Conservation (phyloP, 352 stramenopile species). For the Peronosclerospora sorghi region DNA sequence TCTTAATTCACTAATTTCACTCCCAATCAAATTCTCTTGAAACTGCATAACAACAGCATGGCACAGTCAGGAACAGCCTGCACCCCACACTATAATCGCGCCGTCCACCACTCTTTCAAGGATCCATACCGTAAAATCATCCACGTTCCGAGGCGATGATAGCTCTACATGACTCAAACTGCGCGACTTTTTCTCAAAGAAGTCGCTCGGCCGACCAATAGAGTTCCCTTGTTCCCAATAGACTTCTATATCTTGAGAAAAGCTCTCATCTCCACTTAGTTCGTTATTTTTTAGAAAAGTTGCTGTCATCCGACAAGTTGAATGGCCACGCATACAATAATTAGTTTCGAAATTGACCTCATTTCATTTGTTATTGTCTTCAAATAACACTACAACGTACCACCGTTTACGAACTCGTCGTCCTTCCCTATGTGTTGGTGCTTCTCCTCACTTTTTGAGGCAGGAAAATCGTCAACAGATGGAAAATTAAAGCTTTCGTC, state of each 20-base stretch:
- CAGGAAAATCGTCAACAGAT: constrained; percentile 21
- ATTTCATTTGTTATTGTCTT: too few species aligned
- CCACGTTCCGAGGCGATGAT: constrained; percentile 25
- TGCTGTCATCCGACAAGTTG: too few species aligned
- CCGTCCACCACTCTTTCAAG: neutral
- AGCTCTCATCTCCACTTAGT: constrained; percentile 32
- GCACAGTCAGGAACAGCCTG: neutral
- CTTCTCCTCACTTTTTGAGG: neutral
- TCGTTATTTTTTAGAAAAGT: constrained; percentile 40
- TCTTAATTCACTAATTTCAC: neutral
- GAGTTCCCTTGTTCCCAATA: constrained; percentile 24
- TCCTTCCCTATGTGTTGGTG: constrained; percentile 19
- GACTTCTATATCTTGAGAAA: constrained; percentile 21
- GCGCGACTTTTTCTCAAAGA: constrained; percentile 62
- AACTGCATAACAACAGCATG: constrained; percentile 10
- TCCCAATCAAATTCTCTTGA: neutral
- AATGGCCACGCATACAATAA: neutral
- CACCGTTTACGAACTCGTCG: constrained; percentile 64
- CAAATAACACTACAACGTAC: constrained; percentile 18
- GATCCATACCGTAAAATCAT: constrained; percentile 6
- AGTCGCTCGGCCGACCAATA: constrained; percentile 42
- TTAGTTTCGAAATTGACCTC: neutral
- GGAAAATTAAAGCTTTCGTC: constrained; percentile 29
- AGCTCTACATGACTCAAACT: constrained; percentile 66
- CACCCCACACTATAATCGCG: neutral